Percentiles rank a stretch among this genome's conserved stretches.
These are phyloP conservation scores for Exophiala mesophila DNA, from an alignment of 2,329 filamentous ascomycete species.

Conservation along the genomic window DNA sequence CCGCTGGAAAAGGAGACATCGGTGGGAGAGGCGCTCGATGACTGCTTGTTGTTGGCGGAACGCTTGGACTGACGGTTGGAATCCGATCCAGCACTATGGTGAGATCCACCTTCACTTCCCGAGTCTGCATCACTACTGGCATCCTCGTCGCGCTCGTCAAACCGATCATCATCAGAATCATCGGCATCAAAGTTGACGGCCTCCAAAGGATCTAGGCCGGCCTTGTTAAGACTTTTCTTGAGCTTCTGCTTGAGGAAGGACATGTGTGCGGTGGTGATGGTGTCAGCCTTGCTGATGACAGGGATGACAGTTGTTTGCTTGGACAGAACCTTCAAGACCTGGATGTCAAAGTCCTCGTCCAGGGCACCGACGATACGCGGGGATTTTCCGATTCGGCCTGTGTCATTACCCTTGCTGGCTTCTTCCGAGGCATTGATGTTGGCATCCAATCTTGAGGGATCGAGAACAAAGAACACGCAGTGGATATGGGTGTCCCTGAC, in stretches of 20 bases:
- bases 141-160: constrained; percentile 48
- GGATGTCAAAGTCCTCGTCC: constrained; percentile 84
- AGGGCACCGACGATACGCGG: constrained; percentile 58
- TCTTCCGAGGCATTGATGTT: constrained; percentile 65
- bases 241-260: constrained; percentile 82
- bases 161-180: constrained; percentile 61
- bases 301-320: constrained; percentile 94
- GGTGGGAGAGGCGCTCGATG: constrained; percentile 31
- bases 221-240: constrained; percentile 78
- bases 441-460: constrained; percentile 77
- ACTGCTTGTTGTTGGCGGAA: constrained; percentile 29
- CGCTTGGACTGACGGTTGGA: constrained; percentile 17
- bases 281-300: constrained; percentile 94
- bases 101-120: constrained; percentile 26
- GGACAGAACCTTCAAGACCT: constrained; percentile 80
- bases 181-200: constrained; percentile 80
- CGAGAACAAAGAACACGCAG: constrained; percentile 85
- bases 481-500: constrained; percentile 96
- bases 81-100: constrained; percentile 20
- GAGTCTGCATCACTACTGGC: constrained; percentile 32
- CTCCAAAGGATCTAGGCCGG: constrained; percentile 82
- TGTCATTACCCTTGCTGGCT: constrained; percentile 48
- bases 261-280: constrained; percentile 95
- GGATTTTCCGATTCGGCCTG: constrained; percentile 42
- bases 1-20: constrained; percentile 22